Conservation (phyloP, 129 eudicot genomes). For the Lactuca sativa region DNA sequence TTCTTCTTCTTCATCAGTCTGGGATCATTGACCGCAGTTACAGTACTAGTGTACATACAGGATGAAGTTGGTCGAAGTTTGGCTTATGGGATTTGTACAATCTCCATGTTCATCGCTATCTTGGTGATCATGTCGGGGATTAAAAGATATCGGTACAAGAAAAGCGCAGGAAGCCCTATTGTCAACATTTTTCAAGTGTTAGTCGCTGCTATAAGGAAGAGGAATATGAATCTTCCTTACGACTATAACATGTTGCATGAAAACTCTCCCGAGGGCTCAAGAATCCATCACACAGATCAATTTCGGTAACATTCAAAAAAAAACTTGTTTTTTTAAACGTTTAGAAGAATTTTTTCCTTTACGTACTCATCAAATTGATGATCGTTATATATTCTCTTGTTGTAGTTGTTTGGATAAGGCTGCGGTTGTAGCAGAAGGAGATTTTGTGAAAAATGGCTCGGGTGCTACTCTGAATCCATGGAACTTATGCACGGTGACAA, state of each 20-base stretch:
- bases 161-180: slow-evolving; percentile 76
- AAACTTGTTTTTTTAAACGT: too few relatives aligned
- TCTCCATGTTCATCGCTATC: slow-evolving; percentile 65
- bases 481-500: slow-evolving; percentile 77
- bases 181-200: slow-evolving; percentile 74
- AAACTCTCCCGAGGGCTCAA: slow-evolving; percentile 47
- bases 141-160: slow-evolving; percentile 74
- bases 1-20: slow-evolving; percentile 91
- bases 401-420: slow-evolving; percentile 89
- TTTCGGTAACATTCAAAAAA: slow-evolving; percentile 42
- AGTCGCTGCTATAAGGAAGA: slow-evolving; percentile 57
- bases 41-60: slow-evolving; percentile 78
- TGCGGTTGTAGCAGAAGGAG: slow-evolving; percentile 68
- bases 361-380: too few relatives aligned
- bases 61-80: slow-evolving; percentile 72
- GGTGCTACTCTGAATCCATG: slow-evolving; percentile 58
- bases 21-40: slow-evolving; percentile 65
- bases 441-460: slow-evolving; percentile 35
- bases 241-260: slow-evolving; percentile 57
- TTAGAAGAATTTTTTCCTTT: background rate
- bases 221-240: slow-evolving; percentile 56
- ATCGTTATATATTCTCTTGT: background rate
- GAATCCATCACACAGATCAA: slow-evolving; percentile 76
- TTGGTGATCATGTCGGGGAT: slow-evolving; percentile 67
- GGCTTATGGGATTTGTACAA: slow-evolving; percentile 79